Evolutionary conservation across 2,329 filamentous ascomycete genomes (phyloP).

Genomic region (Boeremia lycopersici): DNA sequence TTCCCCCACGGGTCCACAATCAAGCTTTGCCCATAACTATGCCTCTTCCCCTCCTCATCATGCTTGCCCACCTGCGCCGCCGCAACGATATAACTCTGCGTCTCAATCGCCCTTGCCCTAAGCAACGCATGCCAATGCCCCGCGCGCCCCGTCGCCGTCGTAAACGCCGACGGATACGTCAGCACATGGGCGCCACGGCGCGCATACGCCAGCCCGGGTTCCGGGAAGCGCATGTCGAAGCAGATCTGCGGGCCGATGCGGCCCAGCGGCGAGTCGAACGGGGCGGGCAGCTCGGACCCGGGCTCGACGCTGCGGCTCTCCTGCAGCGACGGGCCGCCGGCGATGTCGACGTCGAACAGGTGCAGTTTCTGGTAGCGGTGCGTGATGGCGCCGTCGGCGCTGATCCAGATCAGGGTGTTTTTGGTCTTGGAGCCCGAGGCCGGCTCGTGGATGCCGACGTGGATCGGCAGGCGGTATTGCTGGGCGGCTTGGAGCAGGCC

Average conservation of each 20-base stretch:
- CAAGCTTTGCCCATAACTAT: constrained; percentile 85
- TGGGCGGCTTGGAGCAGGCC: constrained; percentile 74
- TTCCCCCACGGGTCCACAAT: constrained; percentile 87
- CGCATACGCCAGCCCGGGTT: constrained; percentile 71
- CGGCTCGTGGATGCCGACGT: constrained; percentile 78
- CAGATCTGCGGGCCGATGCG: constrained; percentile 82
- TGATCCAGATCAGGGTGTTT: constrained; percentile 72
- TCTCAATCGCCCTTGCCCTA: constrained; percentile 83
- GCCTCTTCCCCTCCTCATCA: constrained; percentile 68
- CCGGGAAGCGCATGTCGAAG: constrained; percentile 87
- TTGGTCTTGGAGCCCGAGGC: constrained; percentile 59
- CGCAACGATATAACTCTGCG: constrained; percentile 84
- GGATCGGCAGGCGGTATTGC: constrained; percentile 70
- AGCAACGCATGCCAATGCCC: constrained; percentile 82
- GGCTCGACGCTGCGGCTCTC: constrained; percentile 71
- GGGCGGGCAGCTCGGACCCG: constrained; percentile 61
- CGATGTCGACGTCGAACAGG: constrained; percentile 76
- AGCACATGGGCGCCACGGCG: constrained; percentile 74
- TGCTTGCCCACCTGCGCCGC: constrained; percentile 78
- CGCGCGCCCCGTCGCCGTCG: constrained; percentile 78
- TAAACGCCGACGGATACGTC: constrained; percentile 90
- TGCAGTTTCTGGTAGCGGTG: constrained; percentile 86
- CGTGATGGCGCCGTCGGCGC: constrained; percentile 62
- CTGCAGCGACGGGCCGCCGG: constrained; percentile 62
- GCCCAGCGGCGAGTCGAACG: constrained; percentile 76